Evolutionary conservation across 805 yeast genomes (phyloP), one percentile per base, ranked within the genome.

Genomic region (Hanseniaspora meyeri): DNA sequence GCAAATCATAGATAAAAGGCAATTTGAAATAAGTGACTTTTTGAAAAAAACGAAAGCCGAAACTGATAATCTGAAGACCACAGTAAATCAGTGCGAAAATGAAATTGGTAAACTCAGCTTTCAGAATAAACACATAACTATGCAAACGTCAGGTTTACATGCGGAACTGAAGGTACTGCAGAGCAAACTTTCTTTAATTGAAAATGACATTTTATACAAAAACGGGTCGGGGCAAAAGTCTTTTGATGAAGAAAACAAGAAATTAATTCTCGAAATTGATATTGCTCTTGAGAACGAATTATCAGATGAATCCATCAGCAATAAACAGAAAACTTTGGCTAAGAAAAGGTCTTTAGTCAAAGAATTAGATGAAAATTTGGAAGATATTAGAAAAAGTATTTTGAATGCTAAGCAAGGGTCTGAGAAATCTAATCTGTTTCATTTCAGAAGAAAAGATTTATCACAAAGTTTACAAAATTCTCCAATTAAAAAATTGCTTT

Each of bases 1-100:
- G 95, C 91, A 5, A 75, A 78, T 50, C 67, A 82, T 47, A 71
- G 72, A 52, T 77, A 77, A 1, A 75, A 73, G 56, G 73, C 73
- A 57, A 62, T 61, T 5, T 20, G 45, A 42, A 14, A 17, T 31
- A n/a, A 10, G 27, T 32, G 19, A 9, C 20, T 45, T 31, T 17
- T 31, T 31, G 12, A 17, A 24, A 3, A 34, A 36, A 43, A 11
- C 37, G n/a, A 43, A 51, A 27, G n/a, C 10, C 14, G 24, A 40
- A 17, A 7, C 19, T 19, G 43, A 17, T 32, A n/a, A 51, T 9
- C 3, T 51, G 31, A 27, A 17, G 7, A 9, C 39, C 16, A 20
- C 16, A 24, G 24, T 42, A 7, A 42, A 42, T 24, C 17, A 78
- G 62, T 62, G 65, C 31, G 79, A 62, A 73, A 73, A 58, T 6